Evolutionary conservation across 2,329 filamentous ascomycete species (phyloP).

Genomic region (Colletotrichum kahawae): DNA sequence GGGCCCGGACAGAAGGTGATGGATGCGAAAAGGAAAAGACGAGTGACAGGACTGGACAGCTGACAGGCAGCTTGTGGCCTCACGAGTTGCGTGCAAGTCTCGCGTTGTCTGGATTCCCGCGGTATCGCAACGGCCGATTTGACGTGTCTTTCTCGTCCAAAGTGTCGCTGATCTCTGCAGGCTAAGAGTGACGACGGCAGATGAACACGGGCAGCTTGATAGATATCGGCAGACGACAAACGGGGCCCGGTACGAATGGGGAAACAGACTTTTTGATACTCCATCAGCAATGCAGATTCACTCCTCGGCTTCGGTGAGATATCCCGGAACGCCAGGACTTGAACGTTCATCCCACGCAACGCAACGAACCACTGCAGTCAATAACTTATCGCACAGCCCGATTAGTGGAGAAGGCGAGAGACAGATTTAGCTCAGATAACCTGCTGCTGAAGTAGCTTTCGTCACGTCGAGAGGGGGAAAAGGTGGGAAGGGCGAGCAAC

Average conservation of each 20-base stretch:
- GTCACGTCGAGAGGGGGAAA: neutral
- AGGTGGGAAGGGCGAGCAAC: conserved; percentile 9
- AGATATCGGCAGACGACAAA: neutral
- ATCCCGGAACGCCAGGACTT: neutral
- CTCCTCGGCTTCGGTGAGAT: neutral
- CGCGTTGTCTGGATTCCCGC: neutral
- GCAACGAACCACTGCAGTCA: conserved; percentile 8
- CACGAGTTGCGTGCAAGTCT: neutral
- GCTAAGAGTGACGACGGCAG: neutral
- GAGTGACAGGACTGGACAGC: neutral
- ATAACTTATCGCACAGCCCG: conserved; percentile 18
- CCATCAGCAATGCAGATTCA: neutral
- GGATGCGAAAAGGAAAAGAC: neutral
- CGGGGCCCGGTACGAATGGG: neutral
- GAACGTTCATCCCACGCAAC: conserved; percentile 7
- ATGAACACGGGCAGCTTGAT: neutral
- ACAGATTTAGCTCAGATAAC: conserved; percentile 14
- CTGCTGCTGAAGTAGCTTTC: neutral
- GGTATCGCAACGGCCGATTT: neutral
- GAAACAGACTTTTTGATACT: neutral
- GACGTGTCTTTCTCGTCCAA: neutral
- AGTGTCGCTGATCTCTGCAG: neutral
- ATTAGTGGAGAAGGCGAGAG: conserved; percentile 1
- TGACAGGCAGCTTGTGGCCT: neutral
- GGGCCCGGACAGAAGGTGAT: neutral